Evolutionary conservation across 345 rosid species (phyloP), one percentile per base, ranked within the genome.

Genomic region (Streptanthus diversifolius): DNA sequence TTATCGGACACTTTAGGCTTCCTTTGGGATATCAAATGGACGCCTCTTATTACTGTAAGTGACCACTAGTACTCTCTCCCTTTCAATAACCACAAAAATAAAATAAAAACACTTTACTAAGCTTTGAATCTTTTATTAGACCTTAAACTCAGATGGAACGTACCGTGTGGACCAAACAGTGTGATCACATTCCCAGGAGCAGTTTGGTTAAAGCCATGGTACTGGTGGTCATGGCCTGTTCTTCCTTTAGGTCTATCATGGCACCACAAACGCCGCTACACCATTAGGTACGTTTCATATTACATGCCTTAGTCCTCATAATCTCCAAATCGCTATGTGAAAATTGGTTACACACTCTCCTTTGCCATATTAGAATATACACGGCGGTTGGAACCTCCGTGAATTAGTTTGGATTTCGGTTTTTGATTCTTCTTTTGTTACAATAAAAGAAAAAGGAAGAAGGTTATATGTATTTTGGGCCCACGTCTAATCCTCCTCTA

Each of bases 151-250:
- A 81, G 84, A 21, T 95, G 99, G 99, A 91, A 80, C 41, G 85
- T 95, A 61, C 98, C 99, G 5, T 95, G 99, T 21, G 97, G 98
- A 52, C 96, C 96, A 8, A 92, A 90, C 72, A 95, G 93, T 47
- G 97, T 92, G 66, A 88, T 95, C 53, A 95, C 99, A 17, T 95
- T 88, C 80, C 99, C 99, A 1, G 86, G 99, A 80, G 99, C 97
- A 5, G 75, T 86, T 25, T 95, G 96, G 96, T 70, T 92, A 85
- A 95, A 95, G 73, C 99, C 99, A 63, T 95, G 99, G 98, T 95
- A 95, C 52, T 95, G 98, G 99, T 95, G 99, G 98, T 86, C 99
- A 32, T 95, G 95, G 93, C 98, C 99, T 35, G 97, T 92, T 69
- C 87, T 91, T 47, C 98, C 98, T 3, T 54, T 95, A 51, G 97